Base-by-base conservation (phyloP, 768 basidiomycete species). In the Leccinum ochraceum region DNA sequence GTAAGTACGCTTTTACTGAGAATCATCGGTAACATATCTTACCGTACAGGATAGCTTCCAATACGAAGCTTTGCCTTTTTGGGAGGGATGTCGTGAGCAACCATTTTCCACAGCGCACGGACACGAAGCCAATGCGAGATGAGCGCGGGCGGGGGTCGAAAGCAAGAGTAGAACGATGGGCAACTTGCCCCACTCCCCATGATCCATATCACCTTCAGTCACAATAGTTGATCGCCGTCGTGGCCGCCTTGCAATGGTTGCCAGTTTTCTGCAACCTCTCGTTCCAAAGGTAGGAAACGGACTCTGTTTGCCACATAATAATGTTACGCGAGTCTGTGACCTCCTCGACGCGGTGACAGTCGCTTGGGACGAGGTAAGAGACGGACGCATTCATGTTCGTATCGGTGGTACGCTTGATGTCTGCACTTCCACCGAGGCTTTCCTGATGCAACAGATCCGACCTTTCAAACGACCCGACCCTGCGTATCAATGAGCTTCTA, bases 41-140 rank as follows among this genome's bases (percentile, higher is more conserved):
- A 68, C 69, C 69, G 53, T 70, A 68, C 32, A 69, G 26, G 5
- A 62, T 20, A 1, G 50, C 61, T 42, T 69, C 68, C 0, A 70
- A 28, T 8, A 68, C 3, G 32, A 20, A 69, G 58, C 36, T 62
- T 66, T 39, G 66, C 69, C 52, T 70, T 49, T 26, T 68, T 66
- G 32, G 68, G 34, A 10, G 63, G 20, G 2, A 68, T 63, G 11
- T 32, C 64, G 1, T 14, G 36, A 37, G 36, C 14, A 37, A 36
- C 14, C 36, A 37, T 37, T 37, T 37, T 14, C 36, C 36, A 14
- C 5, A 14, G 36, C 58, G 36, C 3, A 34, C 32, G 30, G 17
- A 14, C 9, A 11, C 17, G 13, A 51, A n/a, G 26, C 39, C 3
- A 2, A 53, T 17, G 11, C 30, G 39, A 49, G 30, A 17, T 14